These are phyloP conservation scores for Russula ochroleuca DNA, from an alignment of 768 basidiomycete genomes.

Conservation along the genomic window DNA sequence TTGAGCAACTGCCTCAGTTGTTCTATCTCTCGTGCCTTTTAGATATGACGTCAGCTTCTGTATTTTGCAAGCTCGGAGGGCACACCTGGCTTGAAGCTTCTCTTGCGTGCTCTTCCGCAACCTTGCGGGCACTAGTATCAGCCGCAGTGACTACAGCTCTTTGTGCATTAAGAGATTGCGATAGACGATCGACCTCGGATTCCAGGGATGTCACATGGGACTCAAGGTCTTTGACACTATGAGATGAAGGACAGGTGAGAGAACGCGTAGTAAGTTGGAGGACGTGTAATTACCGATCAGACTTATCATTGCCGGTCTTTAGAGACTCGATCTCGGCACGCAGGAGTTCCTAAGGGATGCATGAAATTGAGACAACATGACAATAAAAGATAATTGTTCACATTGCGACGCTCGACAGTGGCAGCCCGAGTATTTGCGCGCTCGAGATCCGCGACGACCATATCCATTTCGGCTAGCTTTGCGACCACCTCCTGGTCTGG, in stretches of 20 bases:
- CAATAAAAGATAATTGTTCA: slow-evolving; percentile 34
- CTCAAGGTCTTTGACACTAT: slow-evolving; percentile 69
- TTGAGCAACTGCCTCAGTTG: slow-evolving; percentile 63
- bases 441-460: slow-evolving; percentile 91
- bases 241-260: background rate
- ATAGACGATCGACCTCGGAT: slow-evolving; percentile 64
- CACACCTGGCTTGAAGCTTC: slow-evolving; percentile 58
- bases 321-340: slow-evolving; percentile 92
- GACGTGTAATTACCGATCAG: slow-evolving; percentile 54
- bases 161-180: slow-evolving; percentile 61
- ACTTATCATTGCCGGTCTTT: slow-evolving; percentile 69
- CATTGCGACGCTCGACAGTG: slow-evolving; percentile 89
- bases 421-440: slow-evolving; percentile 93
- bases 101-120: slow-evolving; percentile 54
- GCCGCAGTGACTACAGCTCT: slow-evolving; percentile 45
- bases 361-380: slow-evolving; percentile 8
- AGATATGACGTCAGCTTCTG: slow-evolving; percentile 7
- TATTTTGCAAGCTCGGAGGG: background rate
- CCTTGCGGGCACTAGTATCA: slow-evolving; percentile 48
- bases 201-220: slow-evolving; percentile 72
- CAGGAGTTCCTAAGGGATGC: slow-evolving; percentile 69
- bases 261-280: slow-evolving; percentile 6
- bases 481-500: slow-evolving; percentile 88
- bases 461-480: slow-evolving; percentile 88
- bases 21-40: slow-evolving; percentile 60